Evolutionary conservation across 768 basidiomycete species (phyloP).

Genomic region (Collybia mongolica): DNA sequence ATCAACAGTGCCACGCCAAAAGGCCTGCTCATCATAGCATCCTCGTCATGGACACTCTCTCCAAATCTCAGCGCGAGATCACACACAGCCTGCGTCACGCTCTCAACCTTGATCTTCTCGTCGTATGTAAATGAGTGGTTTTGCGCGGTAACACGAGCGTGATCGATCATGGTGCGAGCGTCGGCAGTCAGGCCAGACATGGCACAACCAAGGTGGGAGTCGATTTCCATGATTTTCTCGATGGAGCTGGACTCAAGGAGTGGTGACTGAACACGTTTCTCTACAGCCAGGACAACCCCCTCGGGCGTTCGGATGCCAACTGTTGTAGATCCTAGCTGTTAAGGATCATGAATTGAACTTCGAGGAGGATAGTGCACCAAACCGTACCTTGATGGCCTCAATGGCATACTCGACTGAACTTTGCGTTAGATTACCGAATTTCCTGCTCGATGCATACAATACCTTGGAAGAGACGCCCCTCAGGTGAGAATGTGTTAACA

Average conservation of each 20-base stretch:
- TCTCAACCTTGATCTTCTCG: conserved; percentile 96
- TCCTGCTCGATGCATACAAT: conserved; percentile 13
- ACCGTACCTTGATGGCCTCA: conserved; percentile 93
- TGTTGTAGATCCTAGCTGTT: conserved; percentile 94
- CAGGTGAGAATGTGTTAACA: conserved; percentile 98
- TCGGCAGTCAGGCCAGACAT: conserved; percentile 98
- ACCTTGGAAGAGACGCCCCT: conserved; percentile 99
- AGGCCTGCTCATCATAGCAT: conserved; percentile 98
- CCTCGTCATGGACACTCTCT: conserved; percentile 98
- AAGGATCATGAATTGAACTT: conserved; percentile 2
- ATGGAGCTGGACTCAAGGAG: conserved; percentile 94
- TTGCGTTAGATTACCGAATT: conserved; percentile 15
- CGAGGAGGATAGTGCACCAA: no score
- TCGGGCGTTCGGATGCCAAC: conserved; percentile 90
- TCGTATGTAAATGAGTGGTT: conserved; percentile 97
- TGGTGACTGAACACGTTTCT: conserved; percentile 97
- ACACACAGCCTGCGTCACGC: conserved; percentile 96
- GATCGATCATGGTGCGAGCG: conserved; percentile 99
- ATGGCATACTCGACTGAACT: conserved; percentile 92
- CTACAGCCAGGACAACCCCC: conserved; percentile 92
- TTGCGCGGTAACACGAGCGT: conserved; percentile 94
- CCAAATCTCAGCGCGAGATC: conserved; percentile 96
- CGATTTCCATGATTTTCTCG: conserved; percentile 99
- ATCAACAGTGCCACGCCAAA: conserved; percentile 98
- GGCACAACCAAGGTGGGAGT: conserved; percentile 92